Evolutionary conservation across 805 yeast genomes (phyloP), one percentile per base, ranked within the genome.

Genomic region (Spencermartinsiella europaea): DNA sequence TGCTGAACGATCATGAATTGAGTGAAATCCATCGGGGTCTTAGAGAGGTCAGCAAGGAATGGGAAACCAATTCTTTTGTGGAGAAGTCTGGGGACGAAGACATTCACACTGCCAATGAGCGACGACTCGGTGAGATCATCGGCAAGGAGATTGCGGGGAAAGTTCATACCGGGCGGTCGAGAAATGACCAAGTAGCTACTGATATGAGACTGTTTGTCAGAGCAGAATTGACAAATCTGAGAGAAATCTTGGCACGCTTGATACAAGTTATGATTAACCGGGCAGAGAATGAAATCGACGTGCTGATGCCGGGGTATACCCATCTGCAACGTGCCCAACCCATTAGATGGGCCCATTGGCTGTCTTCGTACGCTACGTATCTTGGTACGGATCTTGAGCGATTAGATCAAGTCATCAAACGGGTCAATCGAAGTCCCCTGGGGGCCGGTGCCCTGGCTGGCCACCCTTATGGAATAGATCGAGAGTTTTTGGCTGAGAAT

Each of bases 371-470:
- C 62, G 97, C 96, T 34, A 91, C 99, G 1, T 93, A 90, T 64
- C 83, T 93, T 67, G 79, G 90, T 7, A 89, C 89, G 62, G 99
- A 93, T 65, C 81, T 84, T 69, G 80, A 85, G 64, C 79, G 99
- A 64, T 75, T 93, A 56, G 69, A 76, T 53, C 93, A 95, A 68
- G 75, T 93, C 45, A 76, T 83, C 54, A 82, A 72, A 47, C 81
- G 99, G 67, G 80, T 88, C 47, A 93, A 95, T 64, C 80, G 76
- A 56, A 83, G 89, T 33, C 99, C 99, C 38, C 75, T 93, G 51
- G 99, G 99, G 46, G 81, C 91, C 3, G 99, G 99, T 59, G 99
- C 99, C 5, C 76, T 93, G 51, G 99, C 99, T 16, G 99, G 99
- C 47, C 99, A 93, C 65, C 99, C 99, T 34, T 93, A 90, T 62